Evolutionary conservation across 257 asterid species (phyloP).

Genomic region (Striga asiatica): DNA sequence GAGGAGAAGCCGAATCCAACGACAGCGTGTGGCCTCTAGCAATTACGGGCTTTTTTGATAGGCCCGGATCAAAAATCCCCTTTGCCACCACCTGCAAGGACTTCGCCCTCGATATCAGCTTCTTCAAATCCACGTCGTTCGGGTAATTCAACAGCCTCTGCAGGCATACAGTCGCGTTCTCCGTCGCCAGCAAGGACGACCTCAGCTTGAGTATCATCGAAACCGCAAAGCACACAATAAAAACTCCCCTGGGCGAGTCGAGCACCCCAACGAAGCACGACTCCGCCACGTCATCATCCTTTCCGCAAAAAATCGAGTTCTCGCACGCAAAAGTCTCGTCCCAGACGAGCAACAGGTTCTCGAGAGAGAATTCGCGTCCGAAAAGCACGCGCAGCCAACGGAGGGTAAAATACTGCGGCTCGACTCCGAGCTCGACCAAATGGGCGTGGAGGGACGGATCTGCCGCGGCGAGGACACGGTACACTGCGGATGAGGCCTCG

Average conservation of each 20-base stretch:
- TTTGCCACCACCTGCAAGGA: conserved; percentile 58
- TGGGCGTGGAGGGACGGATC: conserved; percentile 80
- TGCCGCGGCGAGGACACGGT: conserved; percentile 69
- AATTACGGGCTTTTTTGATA: conserved; percentile 28
- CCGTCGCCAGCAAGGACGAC: conserved; percentile 80
- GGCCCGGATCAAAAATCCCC: conserved; percentile 29
- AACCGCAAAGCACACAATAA: conserved; percentile 82
- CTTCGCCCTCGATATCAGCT: conserved; percentile 55
- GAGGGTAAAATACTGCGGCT: conserved; percentile 81
- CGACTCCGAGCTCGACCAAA: conserved; percentile 85
- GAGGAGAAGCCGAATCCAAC: conserved; percentile 47
- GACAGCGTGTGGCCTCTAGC: conserved; percentile 52
- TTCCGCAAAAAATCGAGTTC: conserved; percentile 26
- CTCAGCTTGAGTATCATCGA: conserved; percentile 76
- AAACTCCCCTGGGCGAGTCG: conserved; percentile 73
- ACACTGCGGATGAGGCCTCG: conserved; percentile 71
- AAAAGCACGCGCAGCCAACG: conserved; percentile 87
- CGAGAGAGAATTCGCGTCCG: conserved; percentile 86
- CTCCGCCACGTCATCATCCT: conserved; percentile 21
- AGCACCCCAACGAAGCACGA: conserved; percentile 42
- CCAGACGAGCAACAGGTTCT: conserved; percentile 68
- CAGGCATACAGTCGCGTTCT: conserved; percentile 73
- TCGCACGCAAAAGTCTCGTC: conserved; percentile 65
- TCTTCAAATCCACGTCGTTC: conserved; percentile 39
- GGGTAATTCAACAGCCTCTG: conserved; percentile 78